Conservation (phyloP, 2,329 filamentous ascomycete genomes). For the Cercospora berteroae region DNA sequence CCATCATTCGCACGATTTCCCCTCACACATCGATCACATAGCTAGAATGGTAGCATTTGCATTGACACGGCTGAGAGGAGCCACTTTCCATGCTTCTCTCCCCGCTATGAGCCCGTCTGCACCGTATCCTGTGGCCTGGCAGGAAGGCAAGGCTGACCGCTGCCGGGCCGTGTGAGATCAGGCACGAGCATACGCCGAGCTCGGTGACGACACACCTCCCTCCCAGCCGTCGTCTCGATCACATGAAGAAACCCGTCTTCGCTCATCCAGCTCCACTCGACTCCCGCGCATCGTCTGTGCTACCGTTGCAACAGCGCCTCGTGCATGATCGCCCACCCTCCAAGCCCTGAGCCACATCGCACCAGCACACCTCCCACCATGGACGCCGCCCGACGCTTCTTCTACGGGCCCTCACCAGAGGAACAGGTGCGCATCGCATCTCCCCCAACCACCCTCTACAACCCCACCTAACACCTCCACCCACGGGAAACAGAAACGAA, state of each 20-base stretch:
- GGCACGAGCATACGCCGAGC: neutral
- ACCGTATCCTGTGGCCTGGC: neutral
- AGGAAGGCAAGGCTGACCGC: neutral
- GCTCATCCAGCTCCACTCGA: neutral
- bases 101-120: neutral
- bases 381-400: conserved; percentile 82
- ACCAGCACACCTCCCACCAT: conserved; percentile 50
- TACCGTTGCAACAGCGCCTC: neutral
- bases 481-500: conserved; percentile 94
- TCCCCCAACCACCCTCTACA: too few species aligned
- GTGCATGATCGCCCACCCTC: neutral
- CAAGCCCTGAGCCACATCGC: neutral
- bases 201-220: neutral
- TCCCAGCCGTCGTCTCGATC: neutral
- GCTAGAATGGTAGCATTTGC: neutral
- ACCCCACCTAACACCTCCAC: too few species aligned
- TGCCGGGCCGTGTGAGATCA: neutral
- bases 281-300: neutral
- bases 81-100: neutral
- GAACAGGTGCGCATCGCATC: conserved; percentile 41
- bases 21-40: neutral
- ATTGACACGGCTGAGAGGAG: too few species aligned
- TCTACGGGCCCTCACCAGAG: conserved; percentile 89
- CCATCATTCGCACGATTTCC: neutral
- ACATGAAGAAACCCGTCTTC: neutral